A percentile compares a stretch with the other conserved stretches of the same genome.
phyloP scores from a whole-genome alignment of 1,284 basidiomycete species.

The Inonotus hispidus region DNA sequence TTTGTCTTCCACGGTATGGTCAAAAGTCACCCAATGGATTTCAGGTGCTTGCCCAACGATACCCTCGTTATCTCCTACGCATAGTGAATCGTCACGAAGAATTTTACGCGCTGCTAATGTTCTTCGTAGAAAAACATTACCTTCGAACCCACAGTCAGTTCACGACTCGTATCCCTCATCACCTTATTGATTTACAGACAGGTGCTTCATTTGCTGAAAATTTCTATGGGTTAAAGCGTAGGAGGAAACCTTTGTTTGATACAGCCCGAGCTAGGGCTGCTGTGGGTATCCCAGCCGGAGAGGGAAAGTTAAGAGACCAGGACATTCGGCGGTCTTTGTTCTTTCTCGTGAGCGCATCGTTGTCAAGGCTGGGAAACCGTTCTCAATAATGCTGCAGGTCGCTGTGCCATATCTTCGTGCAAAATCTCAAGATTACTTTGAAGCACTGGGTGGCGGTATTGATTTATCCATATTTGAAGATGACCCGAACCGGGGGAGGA shows the following conservation, averaged over 20 bases:
- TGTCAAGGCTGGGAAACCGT: not conserved
- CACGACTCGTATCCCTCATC: not conserved
- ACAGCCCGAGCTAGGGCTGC: conserved; percentile 61
- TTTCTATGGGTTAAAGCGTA: conserved; percentile 85
- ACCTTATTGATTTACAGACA: conserved; percentile 27
- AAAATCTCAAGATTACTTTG: conserved; percentile 87
- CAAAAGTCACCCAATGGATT: not conserved
- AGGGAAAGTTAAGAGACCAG: conserved; percentile 54
- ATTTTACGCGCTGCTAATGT: conserved; percentile 86
- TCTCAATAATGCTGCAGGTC: conserved; percentile 45
- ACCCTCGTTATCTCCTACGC: conserved; percentile 89
- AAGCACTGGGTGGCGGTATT: conserved; percentile 81
- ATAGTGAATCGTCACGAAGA: conserved; percentile 96
- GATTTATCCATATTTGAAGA: conserved; percentile 64
- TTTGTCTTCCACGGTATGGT: not conserved
- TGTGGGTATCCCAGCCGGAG: conserved; percentile 55
- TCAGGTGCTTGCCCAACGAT: conserved; percentile 91
- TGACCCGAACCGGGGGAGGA: conserved; percentile 21
- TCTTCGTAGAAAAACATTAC: conserved; percentile 89
- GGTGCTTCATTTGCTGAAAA: conserved; percentile 90
- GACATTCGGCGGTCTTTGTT: conserved; percentile 74
- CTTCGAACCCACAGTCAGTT: conserved; percentile 73
- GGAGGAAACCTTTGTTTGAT: conserved; percentile 65
- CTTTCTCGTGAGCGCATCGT: conserved; percentile 55
- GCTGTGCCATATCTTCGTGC: conserved; percentile 87